phyloP scores from a whole-genome alignment of 2,329 filamentous ascomycete genomes.

The Exophiala dermatitidis region DNA sequence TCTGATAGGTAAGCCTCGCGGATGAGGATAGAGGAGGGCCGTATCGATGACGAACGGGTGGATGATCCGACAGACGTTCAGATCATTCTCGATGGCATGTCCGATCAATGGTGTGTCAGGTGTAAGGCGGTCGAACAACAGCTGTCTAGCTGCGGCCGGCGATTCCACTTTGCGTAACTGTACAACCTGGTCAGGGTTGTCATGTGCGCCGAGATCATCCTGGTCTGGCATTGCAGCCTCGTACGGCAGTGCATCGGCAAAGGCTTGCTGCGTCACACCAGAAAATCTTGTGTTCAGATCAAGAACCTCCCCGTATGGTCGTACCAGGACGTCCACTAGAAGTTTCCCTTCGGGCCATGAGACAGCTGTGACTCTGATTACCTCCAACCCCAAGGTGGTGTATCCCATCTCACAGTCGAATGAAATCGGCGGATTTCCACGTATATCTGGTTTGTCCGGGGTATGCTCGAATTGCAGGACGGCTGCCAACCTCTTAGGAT shows the following conservation, averaged over 20 bases:
- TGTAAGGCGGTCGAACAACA: constrained; percentile 69
- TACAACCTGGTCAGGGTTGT: constrained; percentile 26
- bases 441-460: constrained; percentile 49
- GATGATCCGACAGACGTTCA: constrained; percentile 76
- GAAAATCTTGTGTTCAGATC: constrained; percentile 92
- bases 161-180: constrained; percentile 66
- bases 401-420: constrained; percentile 99
- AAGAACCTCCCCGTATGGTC: constrained; percentile 72
- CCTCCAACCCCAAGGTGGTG: constrained; percentile 77
- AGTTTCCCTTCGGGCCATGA: constrained; percentile 72
- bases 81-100: constrained; percentile 90
- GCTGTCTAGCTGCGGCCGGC: constrained; percentile 63
- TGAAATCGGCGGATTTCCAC: constrained; percentile 45
- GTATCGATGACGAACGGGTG: constrained; percentile 84
- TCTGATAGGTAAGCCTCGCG: constrained; percentile 66
- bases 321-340: constrained; percentile 77
- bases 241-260: constrained; percentile 59
- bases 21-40: constrained; percentile 73
- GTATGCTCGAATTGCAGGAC: constrained; percentile 75
- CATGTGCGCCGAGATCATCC: not conserved
- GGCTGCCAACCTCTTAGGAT: constrained; percentile 66
- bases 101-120: constrained; percentile 79
- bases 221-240: constrained; percentile 27
- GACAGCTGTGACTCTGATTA: constrained; percentile 82
- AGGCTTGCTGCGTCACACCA: constrained; percentile 72